Percentiles rank a stretch among this genome's conserved stretches.
Conservation (phyloP, 106 monocot genomes). For the Cymbidium sinense region DNA sequence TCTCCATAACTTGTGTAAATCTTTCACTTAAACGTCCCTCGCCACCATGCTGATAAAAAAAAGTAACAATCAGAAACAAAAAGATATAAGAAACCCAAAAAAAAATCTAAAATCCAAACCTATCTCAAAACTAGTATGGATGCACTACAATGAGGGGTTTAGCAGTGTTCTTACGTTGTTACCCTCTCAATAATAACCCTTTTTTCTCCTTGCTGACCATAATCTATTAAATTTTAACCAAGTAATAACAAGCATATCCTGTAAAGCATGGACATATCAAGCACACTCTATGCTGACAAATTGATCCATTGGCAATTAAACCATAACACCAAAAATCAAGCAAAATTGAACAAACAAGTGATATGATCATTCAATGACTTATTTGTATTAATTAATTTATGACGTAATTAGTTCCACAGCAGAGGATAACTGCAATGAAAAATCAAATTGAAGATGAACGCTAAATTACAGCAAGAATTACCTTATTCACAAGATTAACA, state of each 20-base stretch:
- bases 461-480: constrained; percentile 15
- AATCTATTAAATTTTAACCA: neutral
- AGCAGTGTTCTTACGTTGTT: neutral
- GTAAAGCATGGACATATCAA: neutral
- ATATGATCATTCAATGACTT: neutral
- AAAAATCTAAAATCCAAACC: neutral
- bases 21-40: constrained; percentile 72
- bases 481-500: constrained; percentile 88
- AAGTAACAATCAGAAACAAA: neutral
- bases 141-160: neutral
- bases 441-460: neutral
- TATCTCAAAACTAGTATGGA: neutral
- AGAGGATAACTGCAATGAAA: neutral
- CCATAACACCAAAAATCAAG: neutral
- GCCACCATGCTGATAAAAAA: constrained; percentile 71
- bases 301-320: neutral
- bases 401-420: neutral
- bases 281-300: neutral
- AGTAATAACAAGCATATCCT: neutral
- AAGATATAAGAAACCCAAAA: neutral
- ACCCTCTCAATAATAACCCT: neutral
- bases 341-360: neutral
- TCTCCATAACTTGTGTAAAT: constrained; percentile 69
- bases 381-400: neutral
- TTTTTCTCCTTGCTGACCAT: neutral